Base-by-base conservation (phyloP, 768 basidiomycete genomes). In the Albatrellus ellisii region DNA sequence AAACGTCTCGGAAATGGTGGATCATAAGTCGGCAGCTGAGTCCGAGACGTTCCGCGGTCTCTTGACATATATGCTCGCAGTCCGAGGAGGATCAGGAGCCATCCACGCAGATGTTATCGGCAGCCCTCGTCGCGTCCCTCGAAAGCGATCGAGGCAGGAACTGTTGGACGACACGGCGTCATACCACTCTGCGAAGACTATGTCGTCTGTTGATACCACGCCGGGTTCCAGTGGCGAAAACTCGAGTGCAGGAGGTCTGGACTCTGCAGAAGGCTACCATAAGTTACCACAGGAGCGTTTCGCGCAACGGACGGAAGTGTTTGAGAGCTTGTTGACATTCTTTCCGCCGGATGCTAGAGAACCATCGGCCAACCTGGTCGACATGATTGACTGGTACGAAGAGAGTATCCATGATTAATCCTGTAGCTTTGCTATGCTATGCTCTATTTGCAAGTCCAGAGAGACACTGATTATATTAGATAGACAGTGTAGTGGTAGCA, bases 21-120 rank as follows among this genome's bases (percentile, higher is more conserved):
- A 87, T 54, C 82, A 85, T 49, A 63, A 59, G 43, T 69, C 79
- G 49, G n/a, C n/a, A n/a, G 51, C 67, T 0, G 68, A 72, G 43
- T 83, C 87, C 53, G 67, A 77, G 0, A 66, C 67, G 29, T 87
- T 86, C 54, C 72, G 81, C 18, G 68, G 73, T 0, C 64, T 88
- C 6, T 69, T 87, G 34, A 68, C 73, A 3, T 69, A 84, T 48
- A 64, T 87, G 4, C 62, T 86, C 9, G 60, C 65, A 9, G 36
- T 35, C 1, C 31, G 18, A 18, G 31, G 31, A n/a, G 18, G n/a
- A 18, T 14, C 31, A n/a, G 31, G 31, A 10, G n/a, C n/a, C n/a
- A n/a, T n/a, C n/a, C n/a, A n/a, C n/a, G n/a, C n/a, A n/a, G n/a
- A n/a, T n/a, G n/a, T n/a, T n/a, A n/a, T n/a, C n/a, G n/a, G n/a